Conservation (phyloP, 371 early-diverging fungal genomes). For the Lichtheimia ornata region DNA sequence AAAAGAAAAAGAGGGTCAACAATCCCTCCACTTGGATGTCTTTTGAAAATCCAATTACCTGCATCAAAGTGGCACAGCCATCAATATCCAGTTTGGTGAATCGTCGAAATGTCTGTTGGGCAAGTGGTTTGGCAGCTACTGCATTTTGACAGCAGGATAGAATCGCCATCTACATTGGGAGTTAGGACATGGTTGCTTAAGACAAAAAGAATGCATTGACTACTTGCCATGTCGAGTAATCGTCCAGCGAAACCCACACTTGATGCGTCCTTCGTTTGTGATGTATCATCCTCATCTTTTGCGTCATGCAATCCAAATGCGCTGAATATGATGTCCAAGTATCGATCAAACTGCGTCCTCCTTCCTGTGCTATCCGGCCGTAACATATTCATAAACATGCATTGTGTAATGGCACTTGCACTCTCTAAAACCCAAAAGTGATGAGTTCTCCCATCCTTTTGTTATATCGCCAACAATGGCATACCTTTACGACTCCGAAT, state of each 20-base stretch:
- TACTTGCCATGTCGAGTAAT: slow-evolving; percentile 21
- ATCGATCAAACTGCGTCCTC: slow-evolving; percentile 19
- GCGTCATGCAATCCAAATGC: slow-evolving; percentile 11
- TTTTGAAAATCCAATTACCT: slow-evolving; percentile 11
- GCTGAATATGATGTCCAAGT: slow-evolving; percentile 20
- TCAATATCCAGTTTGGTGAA: slow-evolving; percentile 14
- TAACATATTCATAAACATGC: slow-evolving; percentile 10
- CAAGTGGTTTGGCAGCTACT: slow-evolving; percentile 6
- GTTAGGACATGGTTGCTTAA: no score
- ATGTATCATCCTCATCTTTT: background rate
- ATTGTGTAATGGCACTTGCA: slow-evolving; percentile 3
- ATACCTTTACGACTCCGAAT: slow-evolving; percentile 14
- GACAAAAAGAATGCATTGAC: background rate
- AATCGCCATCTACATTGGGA: slow-evolving; percentile 11
- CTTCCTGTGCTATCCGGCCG: slow-evolving; percentile 15
- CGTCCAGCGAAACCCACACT: slow-evolving; percentile 16
- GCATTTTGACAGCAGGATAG: slow-evolving; percentile 17
- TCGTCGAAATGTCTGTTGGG: slow-evolving; percentile 18
- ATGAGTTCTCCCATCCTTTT: background rate
- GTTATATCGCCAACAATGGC: background rate
- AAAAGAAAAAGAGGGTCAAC: background rate
- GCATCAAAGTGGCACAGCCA: slow-evolving; percentile 12
- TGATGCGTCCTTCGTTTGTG: background rate
- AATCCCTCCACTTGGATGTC: background rate
- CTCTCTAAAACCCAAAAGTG: background rate